Conservation (phyloP, 495 filamentous ascomycete species). For the Penicillium cinerascens region DNA sequence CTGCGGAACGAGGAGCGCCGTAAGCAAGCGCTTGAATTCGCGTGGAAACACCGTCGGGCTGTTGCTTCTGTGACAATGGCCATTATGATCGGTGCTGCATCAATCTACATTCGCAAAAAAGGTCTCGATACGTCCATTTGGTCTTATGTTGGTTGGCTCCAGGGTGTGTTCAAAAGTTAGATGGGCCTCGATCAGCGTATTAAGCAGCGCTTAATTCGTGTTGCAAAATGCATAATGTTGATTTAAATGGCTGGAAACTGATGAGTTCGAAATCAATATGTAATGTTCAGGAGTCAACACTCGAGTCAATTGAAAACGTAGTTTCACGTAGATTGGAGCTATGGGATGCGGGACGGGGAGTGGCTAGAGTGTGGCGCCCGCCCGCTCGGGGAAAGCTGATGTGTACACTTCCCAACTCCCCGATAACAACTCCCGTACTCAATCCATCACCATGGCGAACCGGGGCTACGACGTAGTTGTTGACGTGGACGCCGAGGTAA, state of each 20-base stretch:
- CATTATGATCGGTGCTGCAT: conserved; percentile 57
- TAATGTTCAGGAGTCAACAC: neutral
- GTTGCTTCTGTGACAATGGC: conserved; percentile 57
- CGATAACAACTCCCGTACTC: conserved; percentile 16
- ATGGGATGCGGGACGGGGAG: neutral
- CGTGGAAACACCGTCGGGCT: conserved; percentile 60
- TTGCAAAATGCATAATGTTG: conserved; percentile 1
- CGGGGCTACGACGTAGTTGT: conserved; percentile 96
- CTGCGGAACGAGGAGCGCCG: conserved; percentile 58
- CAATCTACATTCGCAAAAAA: conserved; percentile 48
- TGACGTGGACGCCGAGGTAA: conserved; percentile 88
- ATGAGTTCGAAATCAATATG: neutral
- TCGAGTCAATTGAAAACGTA: neutral
- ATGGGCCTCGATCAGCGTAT: neutral
- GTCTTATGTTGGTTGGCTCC: conserved; percentile 32
- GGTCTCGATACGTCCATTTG: conserved; percentile 43
- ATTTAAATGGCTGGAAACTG: neutral
- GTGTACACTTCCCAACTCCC: conserved; percentile 26
- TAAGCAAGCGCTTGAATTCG: conserved; percentile 45
- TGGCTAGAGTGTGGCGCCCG: conserved; percentile 28
- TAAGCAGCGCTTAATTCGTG: neutral
- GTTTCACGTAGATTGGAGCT: neutral
- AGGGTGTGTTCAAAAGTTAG: conserved; percentile 20
- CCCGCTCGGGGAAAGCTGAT: conserved; percentile 25
- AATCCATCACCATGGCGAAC: conserved; percentile 62